Evolutionary conservation across 345 rosid species (phyloP), one percentile per base, ranked within the genome.

Genomic region (Gossypium herbaceum): DNA sequence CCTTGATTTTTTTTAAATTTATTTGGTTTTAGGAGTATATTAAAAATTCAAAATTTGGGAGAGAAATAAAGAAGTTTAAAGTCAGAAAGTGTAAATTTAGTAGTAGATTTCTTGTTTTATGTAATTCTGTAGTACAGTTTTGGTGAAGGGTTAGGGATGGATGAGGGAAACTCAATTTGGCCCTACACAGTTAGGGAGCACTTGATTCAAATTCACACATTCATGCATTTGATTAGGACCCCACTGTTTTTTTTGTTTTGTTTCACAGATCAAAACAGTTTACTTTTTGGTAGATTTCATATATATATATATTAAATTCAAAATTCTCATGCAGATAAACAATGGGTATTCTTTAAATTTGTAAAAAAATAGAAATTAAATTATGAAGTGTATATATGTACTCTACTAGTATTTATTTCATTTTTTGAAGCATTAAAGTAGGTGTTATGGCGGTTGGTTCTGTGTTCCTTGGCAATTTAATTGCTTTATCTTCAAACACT

Each of bases 401-500:
- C 17, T 51, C 55, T 41, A 43, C 41, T 67, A 44, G 24, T 58
- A 12, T 58, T 20, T 15, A 13, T 44, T 73, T 15, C 51, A 48
- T 56, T 71, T 44, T 77, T 51, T 51, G 0, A 66, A 68, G 68
- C 81, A 80, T 65, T 81, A 76, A 84, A 81, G 81, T 81, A 76
- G 88, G 82, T 69, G 76, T 55, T 34, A 67, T 57, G 89, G 86
- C 84, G 82, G 88, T 87, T 87, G 89, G 83, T 73, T 74, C 71
- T 56, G 41, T 75, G 82, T 79, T 82, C 68, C 85, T 70, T 51
- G 1, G 79, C 79, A 69, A 76, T 81, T 84, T 83, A 86, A 82
- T 84, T 85, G 88, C 88, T 85, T 86, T 89, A 87, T 89, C 90
- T 82, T 82, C 79, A 69, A 81, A 81, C 82, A 66, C 79, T 64